These are phyloP conservation scores for Yarrowia osloensis DNA, from an alignment of 805 yeast genomes.

Conservation along the genomic window DNA sequence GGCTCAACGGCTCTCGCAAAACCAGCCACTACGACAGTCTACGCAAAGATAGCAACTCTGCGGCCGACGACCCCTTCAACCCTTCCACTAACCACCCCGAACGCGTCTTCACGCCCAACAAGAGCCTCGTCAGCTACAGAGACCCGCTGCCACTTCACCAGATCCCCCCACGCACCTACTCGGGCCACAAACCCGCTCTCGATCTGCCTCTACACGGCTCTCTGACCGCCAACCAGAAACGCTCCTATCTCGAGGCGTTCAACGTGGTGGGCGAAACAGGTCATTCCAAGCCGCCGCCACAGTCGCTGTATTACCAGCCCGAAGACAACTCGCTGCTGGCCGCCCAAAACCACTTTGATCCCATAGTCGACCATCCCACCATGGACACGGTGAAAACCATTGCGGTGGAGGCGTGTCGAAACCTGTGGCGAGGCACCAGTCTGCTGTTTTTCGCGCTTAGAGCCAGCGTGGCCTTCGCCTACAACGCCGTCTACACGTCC, in stretches of 20 bases:
- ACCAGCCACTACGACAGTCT: conserved; percentile 17
- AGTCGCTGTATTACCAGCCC: not conserved
- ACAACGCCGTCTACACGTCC: not conserved
- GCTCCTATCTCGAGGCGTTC: conserved; percentile 26
- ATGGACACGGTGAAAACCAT: conserved; percentile 24
- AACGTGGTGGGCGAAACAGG: not conserved
- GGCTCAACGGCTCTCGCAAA: not conserved
- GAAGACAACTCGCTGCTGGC: conserved; percentile 5
- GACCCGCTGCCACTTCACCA: not conserved
- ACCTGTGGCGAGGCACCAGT: conserved; percentile 27
- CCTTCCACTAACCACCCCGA: not conserved
- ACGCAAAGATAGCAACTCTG: conserved; percentile 18
- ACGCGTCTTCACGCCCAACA: conserved; percentile 11
- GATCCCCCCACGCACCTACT: not conserved
- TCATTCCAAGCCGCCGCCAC: not conserved
- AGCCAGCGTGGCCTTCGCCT: conserved; percentile 15
- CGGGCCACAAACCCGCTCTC: not conserved
- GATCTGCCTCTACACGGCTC: conserved; percentile 22
- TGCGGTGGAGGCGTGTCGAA: conserved; percentile 20
- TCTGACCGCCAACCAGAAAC: conserved; percentile 16
- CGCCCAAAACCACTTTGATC: conserved; percentile 18
- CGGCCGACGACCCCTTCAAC: conserved; percentile 12
- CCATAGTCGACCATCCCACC: conserved; percentile 8
- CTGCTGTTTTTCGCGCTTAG: conserved; percentile 10
- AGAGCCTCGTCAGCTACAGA: not conserved